Conservation (phyloP, 1,284 basidiomycete species). For the Erythrobasidium hasegawianum region DNA sequence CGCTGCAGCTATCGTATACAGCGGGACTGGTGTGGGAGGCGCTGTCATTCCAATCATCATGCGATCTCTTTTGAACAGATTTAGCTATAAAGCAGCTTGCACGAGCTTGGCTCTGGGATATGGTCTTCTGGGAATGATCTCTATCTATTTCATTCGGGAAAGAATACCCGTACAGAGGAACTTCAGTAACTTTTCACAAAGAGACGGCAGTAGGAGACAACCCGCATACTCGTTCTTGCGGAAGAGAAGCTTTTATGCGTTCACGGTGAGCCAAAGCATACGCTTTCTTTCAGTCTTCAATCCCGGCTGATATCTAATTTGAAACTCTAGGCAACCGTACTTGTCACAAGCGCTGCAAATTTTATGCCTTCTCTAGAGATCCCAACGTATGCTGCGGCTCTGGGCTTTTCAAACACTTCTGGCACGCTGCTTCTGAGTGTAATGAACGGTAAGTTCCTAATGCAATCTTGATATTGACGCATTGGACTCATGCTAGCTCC, state of each 20-base stretch:
- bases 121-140: constrained; percentile 42
- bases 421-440: constrained; percentile 49
- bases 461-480: too few relatives aligned
- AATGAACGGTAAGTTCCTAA: constrained; percentile 47
- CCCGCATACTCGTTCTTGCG: constrained; percentile 44
- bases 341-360: constrained; percentile 49
- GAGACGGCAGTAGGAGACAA: background rate
- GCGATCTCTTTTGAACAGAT: constrained; percentile 45
- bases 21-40: constrained; percentile 49
- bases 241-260: constrained; percentile 44
- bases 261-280: constrained; percentile 31
- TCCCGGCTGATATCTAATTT: too few relatives aligned
- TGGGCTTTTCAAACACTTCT: constrained; percentile 45
- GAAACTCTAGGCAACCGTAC: constrained; percentile 42
- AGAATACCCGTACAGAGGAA: constrained; percentile 46
- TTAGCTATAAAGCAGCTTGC: constrained; percentile 50
- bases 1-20: constrained; percentile 49
- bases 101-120: constrained; percentile 47
- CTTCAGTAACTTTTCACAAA: background rate
- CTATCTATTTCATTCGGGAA: constrained; percentile 47
- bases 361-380: constrained; percentile 50
- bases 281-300: too few relatives aligned
- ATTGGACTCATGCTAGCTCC: background rate
- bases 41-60: constrained; percentile 49
- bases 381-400: constrained; percentile 48